Evolutionary conservation across 2,329 filamentous ascomycete species (phyloP), one percentile per base, ranked within the genome.

Genomic region (Fusarium sp.): DNA sequence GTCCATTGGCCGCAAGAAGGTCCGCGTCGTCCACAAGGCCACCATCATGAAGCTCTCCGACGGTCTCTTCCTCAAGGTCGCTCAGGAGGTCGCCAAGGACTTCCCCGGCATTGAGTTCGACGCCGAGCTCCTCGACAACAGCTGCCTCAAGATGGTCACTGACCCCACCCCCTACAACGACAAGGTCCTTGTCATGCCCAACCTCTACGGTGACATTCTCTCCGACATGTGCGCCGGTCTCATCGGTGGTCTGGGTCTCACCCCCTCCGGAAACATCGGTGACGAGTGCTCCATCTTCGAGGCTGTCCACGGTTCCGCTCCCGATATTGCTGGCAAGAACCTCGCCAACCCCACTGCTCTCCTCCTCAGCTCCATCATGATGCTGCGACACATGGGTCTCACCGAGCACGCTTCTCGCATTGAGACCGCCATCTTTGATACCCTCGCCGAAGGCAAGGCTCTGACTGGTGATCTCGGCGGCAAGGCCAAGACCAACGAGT

Each of bases 21-120:
- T 98, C 78, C 94, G 95, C 79, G 95, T 94, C 64, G 95, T 98
- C 71, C 96, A 99, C 92, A 99, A 99, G 90, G 96, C 96, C 81
- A 98, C 96, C 80, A 99, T 99, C 86, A 99, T 99, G 96, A 99
- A 99, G 91, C 97, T 98, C 93, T 95, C 92, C 80, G 96, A 99
- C 82, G 96, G 96, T 85, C 93, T 99, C 68, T 99, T 99, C 91
- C 89, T 99, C 75, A 92, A 88, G 82, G 94, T 92, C 68, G 96
- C 92, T 75, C 86, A 90, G 74, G 89, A 96, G 67, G 90, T 99
- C 74, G 88, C 94, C 82, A 97, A 97, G 90, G 95, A 98, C 80
- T 99, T 93, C 89, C 96, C 96, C 71, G 87, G 91, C 76, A 93
- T 99, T 78, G 93, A 98, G 85, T 98, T 99, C 81, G 95, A 98